Evolutionary conservation across 2,329 filamentous ascomycete genomes (phyloP).

Genomic region (Cercospora nicotianae): DNA sequence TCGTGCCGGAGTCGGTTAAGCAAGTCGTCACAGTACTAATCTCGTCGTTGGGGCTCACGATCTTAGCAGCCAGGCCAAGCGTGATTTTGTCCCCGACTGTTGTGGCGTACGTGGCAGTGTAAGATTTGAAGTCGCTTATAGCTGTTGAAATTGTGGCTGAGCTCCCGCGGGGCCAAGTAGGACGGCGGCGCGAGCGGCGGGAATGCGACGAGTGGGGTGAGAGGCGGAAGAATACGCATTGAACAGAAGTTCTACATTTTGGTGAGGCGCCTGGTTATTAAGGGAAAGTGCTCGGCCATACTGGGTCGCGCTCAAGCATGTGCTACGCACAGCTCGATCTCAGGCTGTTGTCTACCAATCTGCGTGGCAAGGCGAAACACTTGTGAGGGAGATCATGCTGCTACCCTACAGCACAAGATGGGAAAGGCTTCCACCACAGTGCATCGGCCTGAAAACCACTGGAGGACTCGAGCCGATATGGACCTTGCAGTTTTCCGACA

Average conservation of each 20-base stretch:
- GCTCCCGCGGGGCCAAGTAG: not conserved
- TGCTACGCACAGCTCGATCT: not conserved
- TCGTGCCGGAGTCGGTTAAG: not conserved
- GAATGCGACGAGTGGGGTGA: not conserved
- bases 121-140: not conserved
- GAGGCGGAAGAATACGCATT: not conserved
- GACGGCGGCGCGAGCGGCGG: not conserved
- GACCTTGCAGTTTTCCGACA: not conserved
- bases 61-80: not conserved
- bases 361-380: not conserved
- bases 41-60: slow-evolving; percentile 5
- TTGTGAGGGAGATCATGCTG: not conserved
- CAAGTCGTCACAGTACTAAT: slow-evolving; percentile 5
- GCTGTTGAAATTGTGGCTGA: not conserved
- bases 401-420: not conserved
- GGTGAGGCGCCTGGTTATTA: not conserved
- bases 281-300: not conserved
- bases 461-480: not conserved
- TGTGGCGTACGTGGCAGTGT: slow-evolving; percentile 12
- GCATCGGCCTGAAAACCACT: not conserved
- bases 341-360: not conserved
- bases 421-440: not conserved
- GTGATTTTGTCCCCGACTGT: slow-evolving; percentile 6
- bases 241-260: not conserved
- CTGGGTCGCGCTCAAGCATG: not conserved